Base-by-base conservation (phyloP, 805 yeast genomes). In the Myxozyma lipomycoides region DNA sequence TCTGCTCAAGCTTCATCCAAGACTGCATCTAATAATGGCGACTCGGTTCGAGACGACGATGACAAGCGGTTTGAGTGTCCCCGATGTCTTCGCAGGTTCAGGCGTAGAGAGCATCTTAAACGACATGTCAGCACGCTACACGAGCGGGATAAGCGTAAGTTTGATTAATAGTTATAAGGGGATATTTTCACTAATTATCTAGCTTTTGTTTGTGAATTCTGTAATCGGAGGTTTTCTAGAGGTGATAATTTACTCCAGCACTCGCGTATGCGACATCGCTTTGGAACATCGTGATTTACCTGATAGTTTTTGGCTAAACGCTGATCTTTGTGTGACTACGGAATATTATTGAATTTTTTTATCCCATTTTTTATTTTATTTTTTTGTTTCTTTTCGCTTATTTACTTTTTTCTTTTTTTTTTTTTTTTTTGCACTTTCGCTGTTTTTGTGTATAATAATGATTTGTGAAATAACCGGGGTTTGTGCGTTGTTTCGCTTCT, bases 61-160 rank as follows among this genome's bases (percentile, higher is more conserved):
- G 60, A 54, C 17, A 56, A 56, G 32, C 46, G 58, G 37, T 83
- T 76, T 62, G 77, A 77, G 26, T 84, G 90, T 64, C 77, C 77
- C 28, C 76, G 73, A 61, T 84, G 91, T 64, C 73, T 77, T 43
- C 74, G 90, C 58, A 65, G 78, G 41, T 84, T 84, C 68, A 80
- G 82, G 63, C 74, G 93, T 59, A 87, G 83, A 64, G 93, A 84
- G 62, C 93, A 84, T 65, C 68, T 84, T 59, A 83, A 82, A 64
- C 74, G 93, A 52, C 93, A 84, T 61, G 78, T 81, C 63, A 70
- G 90, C 51, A 80, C 87, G 18, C 71, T 84, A 52, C 93, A 84
- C 62, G 83, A 70, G 30, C 75, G 81, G 48, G 87, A 82, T 49
- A 84, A 82, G 65, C 91, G 56, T 52, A 23, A 44, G 56, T 7